Percentiles rank a stretch among this genome's conserved stretches.
These are phyloP conservation scores for Chrysoporthe puriensis DNA, from an alignment of 2,329 filamentous ascomycete species.

Conservation along the genomic window DNA sequence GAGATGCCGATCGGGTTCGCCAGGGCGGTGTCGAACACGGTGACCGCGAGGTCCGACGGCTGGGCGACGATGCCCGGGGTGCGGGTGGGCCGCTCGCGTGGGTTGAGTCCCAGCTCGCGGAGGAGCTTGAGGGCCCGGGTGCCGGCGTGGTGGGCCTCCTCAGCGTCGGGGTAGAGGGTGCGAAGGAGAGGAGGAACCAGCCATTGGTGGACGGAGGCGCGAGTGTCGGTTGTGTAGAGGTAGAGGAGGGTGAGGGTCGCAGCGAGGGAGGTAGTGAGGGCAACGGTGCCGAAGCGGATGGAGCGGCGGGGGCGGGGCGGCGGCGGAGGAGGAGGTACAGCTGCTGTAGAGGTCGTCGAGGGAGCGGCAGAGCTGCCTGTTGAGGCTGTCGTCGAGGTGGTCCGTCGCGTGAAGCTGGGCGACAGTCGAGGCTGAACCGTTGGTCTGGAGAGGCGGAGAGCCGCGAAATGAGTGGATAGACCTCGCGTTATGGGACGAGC, in stretches of 20 bases:
- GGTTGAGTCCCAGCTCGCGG: constrained; percentile 75
- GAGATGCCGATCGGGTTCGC: constrained; percentile 91
- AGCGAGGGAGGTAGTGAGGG: constrained; percentile 47
- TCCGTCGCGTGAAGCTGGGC: constrained; percentile 27
- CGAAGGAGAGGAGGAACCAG: constrained; percentile 69
- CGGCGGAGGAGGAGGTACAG: constrained; percentile 33
- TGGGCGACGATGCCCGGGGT: constrained; percentile 39
- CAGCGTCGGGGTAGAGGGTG: constrained; percentile 71
- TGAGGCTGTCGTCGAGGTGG: constrained; percentile 33
- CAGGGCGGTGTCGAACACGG: constrained; percentile 76
- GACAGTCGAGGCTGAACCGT: constrained; percentile 19
- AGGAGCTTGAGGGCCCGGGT: constrained; percentile 72
- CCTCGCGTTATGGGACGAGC: constrained; percentile 37
- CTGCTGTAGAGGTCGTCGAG: constrained; percentile 28
- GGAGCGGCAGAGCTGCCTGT: constrained; percentile 2
- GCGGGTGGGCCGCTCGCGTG: constrained; percentile 70
- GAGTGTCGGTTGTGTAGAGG: constrained; percentile 74
- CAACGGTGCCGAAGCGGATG: constrained; percentile 30
- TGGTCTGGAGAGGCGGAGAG: constrained; percentile 32
- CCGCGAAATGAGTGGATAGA: constrained; percentile 31
- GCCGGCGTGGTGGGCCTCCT: constrained; percentile 88
- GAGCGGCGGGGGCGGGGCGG: constrained; percentile 1
- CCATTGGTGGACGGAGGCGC: constrained; percentile 71
- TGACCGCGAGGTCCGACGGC: constrained; percentile 44
- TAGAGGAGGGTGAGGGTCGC: constrained; percentile 55